phyloP scores from a whole-genome alignment of 2,329 filamentous ascomycete genomes.

The Penicillium sp. region DNA sequence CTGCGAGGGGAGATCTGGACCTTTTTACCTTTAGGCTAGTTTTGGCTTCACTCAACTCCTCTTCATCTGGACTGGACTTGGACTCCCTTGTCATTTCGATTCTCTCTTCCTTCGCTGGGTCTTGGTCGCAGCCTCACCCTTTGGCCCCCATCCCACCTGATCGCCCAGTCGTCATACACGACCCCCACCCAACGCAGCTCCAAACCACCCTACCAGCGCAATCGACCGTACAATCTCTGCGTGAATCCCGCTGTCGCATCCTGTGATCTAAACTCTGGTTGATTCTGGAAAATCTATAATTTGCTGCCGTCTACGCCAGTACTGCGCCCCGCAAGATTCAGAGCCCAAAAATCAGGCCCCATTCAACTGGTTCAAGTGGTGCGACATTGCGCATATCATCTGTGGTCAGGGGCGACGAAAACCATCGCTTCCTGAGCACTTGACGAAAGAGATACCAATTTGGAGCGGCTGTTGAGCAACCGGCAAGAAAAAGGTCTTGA shows the following conservation, averaged over 20 bases:
- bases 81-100: background rate
- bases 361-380: background rate
- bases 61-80: no score
- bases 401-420: background rate
- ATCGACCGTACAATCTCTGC: conserved; percentile 5
- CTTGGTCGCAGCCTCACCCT: no score
- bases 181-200: conserved; percentile 3
- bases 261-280: background rate
- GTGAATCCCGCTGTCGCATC: conserved; percentile 2
- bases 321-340: background rate
- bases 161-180: background rate
- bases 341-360: background rate
- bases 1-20: no score
- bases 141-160: background rate
- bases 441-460: background rate
- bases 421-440: background rate
- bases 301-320: background rate
- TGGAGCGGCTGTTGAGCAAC: background rate
- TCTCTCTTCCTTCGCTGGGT: background rate
- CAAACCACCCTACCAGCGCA: conserved; percentile 4
- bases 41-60: no score
- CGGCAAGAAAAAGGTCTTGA: background rate
- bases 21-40: no score
- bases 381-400: conserved; percentile 3
- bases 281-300: background rate